Percentiles rank a stretch among this genome's conserved stretches.
Evolutionary conservation across 2,329 filamentous ascomycete species (phyloP).

Genomic region (Diaporthe longicolla): DNA sequence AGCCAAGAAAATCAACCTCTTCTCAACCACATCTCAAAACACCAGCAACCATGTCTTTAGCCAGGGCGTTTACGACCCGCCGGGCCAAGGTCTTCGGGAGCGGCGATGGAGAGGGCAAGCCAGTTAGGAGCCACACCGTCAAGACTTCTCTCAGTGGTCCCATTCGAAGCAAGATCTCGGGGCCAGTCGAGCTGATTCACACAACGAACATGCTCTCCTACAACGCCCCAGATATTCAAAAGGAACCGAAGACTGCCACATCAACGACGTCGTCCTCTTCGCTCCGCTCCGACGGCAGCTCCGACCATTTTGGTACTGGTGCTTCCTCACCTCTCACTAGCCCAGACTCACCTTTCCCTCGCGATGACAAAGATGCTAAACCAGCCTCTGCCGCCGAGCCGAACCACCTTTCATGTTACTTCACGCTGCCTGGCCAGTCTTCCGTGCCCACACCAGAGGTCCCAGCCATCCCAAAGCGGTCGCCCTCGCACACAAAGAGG

Average conservation of each 20-base stretch:
- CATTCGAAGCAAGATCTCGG: constrained; percentile 84
- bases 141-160: constrained; percentile 59
- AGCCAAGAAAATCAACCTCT: not conserved
- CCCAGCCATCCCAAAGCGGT: constrained; percentile 76
- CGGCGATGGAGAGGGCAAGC: constrained; percentile 51
- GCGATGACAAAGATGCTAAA: constrained; percentile 46
- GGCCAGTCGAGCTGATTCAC: constrained; percentile 87
- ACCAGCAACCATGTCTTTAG: constrained; percentile 59
- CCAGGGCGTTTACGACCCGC: constrained; percentile 80
- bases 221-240: constrained; percentile 86
- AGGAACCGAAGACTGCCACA: constrained; percentile 57
- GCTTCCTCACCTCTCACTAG: constrained; percentile 75
- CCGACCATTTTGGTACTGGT: constrained; percentile 73
- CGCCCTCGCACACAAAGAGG: constrained; percentile 91
- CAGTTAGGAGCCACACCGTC: constrained; percentile 66
- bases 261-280: constrained; percentile 67
- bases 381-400: constrained; percentile 67
- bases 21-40: constrained; percentile 5
- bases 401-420: constrained; percentile 78
- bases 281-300: constrained; percentile 77
- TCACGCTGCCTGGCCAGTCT: constrained; percentile 66
- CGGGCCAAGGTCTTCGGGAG: constrained; percentile 68
- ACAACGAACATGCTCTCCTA: constrained; percentile 98
- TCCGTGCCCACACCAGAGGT: constrained; percentile 64
- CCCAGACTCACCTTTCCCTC: constrained; percentile 72